Evolutionary conservation across 1,139 yeast species (phyloP).

Genomic region (Geotrichum klebahnii): DNA sequence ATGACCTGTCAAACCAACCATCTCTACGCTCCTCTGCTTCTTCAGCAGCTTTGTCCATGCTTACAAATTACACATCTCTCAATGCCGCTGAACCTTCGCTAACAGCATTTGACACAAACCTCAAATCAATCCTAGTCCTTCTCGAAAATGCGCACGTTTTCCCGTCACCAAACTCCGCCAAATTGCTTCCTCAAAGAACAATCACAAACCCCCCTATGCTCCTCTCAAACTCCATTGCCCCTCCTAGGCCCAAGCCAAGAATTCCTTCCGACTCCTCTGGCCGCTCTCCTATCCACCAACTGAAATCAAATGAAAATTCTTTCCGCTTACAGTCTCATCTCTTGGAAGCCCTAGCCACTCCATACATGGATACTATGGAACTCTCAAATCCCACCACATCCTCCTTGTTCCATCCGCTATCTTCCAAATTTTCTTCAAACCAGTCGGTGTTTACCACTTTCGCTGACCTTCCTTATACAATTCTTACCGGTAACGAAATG

Average conservation of each 20-base stretch:
- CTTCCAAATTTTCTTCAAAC: slow-evolving; percentile 34
- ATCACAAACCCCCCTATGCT: slow-evolving; percentile 2
- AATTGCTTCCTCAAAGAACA: neutral
- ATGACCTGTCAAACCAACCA: neutral
- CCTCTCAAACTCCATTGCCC: neutral
- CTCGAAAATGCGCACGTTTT: slow-evolving; percentile 27
- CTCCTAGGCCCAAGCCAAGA: neutral
- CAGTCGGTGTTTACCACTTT: slow-evolving; percentile 77
- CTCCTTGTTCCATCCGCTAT: slow-evolving; percentile 31
- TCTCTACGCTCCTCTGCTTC: slow-evolving; percentile 31
- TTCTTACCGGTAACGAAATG: slow-evolving; percentile 81
- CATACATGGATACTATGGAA: slow-evolving; percentile 30
- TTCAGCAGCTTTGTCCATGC: slow-evolving; percentile 33
- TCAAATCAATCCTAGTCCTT: slow-evolving; percentile 26
- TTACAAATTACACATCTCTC: slow-evolving; percentile 26
- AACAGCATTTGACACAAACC: slow-evolving; percentile 26
- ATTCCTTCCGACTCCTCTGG: neutral
- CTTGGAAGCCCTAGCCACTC: slow-evolving; percentile 35
- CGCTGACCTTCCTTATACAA: slow-evolving; percentile 69
- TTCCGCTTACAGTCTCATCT: slow-evolving; percentile 37
- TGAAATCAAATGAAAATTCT: slow-evolving; percentile 27
- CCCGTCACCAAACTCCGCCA: slow-evolving; percentile 6
- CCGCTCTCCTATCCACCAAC: slow-evolving; percentile 4
- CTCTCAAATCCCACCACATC: slow-evolving; percentile 26
- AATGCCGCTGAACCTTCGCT: slow-evolving; percentile 20